Base-by-base conservation (phyloP, 441 rosid genomes). In the Erodium moschatum region DNA sequence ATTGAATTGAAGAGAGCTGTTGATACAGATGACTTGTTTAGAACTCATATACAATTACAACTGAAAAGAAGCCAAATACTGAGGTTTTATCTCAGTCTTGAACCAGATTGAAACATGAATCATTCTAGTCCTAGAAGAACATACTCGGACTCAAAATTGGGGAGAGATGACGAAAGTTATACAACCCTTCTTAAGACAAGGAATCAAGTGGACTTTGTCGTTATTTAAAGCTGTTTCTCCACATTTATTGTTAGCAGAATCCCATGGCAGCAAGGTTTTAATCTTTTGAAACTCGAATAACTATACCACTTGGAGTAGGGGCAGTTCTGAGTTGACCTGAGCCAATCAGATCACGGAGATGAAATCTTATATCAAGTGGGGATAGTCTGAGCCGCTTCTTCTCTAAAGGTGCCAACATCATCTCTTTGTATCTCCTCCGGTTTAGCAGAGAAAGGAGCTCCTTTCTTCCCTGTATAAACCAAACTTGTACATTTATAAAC, bases 301-400 rank as follows among this genome's bases (percentile, higher is more conserved):
- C 84, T 74, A 89, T 67, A 35, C 96, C 97, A 68, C 81, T 78
- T 33, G 92, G 85, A 18, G 97, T 83, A 12, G 81, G 79, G 70
- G 75, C 63, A n/a, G 84, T 89, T 85, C 80, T 83, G 65, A 93
- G 83, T 72, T 84, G 91, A 70, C 92, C 92, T 3, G 98, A 93
- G 77, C 98, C 97, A 72, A 89, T 87, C 81, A 91, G 76, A 73
- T 93, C 98, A 48, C 95, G 92, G 50, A 91, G 83, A 82, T 91
- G 98, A 82, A 91, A 93, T 76, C 98, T 89, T 77, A 91, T 84
- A 76, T 91, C 96, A 46, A 93, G 85, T 21, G 81, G 89, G 67
- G 96, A 89, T 16, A 70, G 70, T 58, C 92, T 82, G 63, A 93
- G 96, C 40, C 80, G 83, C 84, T 82, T 91, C 84, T 89, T 93